These are phyloP conservation scores for Telopea speciosissima DNA, from an alignment of 177 flowering plant species.

Conservation along the genomic window DNA sequence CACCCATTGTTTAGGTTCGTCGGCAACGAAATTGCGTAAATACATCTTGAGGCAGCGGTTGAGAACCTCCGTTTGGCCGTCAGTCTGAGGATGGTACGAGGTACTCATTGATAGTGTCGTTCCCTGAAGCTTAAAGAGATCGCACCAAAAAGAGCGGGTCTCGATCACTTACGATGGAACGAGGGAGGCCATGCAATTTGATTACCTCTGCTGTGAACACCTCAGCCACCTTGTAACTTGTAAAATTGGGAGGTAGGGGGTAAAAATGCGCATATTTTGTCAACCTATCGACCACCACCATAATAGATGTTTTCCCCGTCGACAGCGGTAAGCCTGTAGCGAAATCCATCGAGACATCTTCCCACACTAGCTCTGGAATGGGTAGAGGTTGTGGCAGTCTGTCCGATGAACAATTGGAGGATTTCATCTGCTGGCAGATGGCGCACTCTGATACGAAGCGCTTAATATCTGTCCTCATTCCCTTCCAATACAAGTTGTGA, in stretches of 20 bases:
- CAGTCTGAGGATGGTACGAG: neutral
- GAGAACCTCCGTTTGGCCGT: too few relatives aligned
- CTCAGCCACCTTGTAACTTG: neutral
- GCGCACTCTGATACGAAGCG: neutral
- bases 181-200: constrained; percentile 3
- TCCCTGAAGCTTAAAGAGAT: too few relatives aligned
- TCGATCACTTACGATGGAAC: neutral
- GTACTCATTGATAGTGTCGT: neutral
- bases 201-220: neutral
- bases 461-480: neutral
- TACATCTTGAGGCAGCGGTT: too few relatives aligned
- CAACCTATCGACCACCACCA: constrained; percentile 5
- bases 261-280: too few relatives aligned
- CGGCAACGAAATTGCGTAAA: too few relatives aligned
- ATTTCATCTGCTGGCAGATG: constrained; percentile 5
- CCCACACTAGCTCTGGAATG: neutral
- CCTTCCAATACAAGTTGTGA: neutral
- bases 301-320: neutral
- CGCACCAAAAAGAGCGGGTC: constrained; percentile 6
- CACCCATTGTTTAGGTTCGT: too few relatives aligned
- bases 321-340: neutral
- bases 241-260: neutral
- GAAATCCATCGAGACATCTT: too few relatives aligned
- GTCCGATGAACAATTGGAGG: neutral
- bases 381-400: constrained; percentile 9